Evolutionary conservation across 2,329 filamentous ascomycete genomes (phyloP), one percentile per base, ranked within the genome.

Genomic region (Colletotrichum lentis): DNA sequence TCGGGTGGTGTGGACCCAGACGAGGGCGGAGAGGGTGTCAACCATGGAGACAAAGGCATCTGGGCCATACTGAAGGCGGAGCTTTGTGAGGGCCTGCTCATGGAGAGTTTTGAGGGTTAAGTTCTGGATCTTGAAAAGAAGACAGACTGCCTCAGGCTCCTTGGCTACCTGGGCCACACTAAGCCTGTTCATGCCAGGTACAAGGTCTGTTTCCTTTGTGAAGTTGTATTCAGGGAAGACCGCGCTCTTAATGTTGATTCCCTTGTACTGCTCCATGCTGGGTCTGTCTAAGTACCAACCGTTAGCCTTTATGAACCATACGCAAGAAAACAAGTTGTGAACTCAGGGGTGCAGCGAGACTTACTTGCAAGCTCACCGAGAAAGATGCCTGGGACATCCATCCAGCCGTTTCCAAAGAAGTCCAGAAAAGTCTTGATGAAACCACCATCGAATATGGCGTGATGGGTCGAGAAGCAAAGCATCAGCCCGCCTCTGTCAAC

Each of bases 401-500:
- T 24, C 12, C 11, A 6, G 16, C 53, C 61, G 0, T 18, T n/a
- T 14, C 35, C 62, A 35, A 69, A 65, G 44, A 60, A 69, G 16
- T 67, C 63, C 8, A 69, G 14, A 24, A 67, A 67, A 0, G 64
- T 39, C 24, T 44, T 56, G 58, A 69, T 58, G 20, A 69, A 67
- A 0, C 63, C 44, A 0, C 63, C 57, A 2, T 69, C 67, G 12
- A 76, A 76, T 72, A 78, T 79, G 8, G 76, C 75, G 8, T 77
- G 78, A 14, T 80, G 79, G 4, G 79, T 81, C 22, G 79, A 81
- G 72, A 81, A 81, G 72, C 75, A 69, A 3, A 63, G 27, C 1
- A 69, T 58, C 4, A 69, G 24, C 0, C 67, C 67, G 3, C 39
- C 57, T 0, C 16, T 27, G 41, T 8, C 5, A 18, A 63, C 20